Evolutionary conservation across 78 protist genomes (phyloP), one percentile per base, ranked within the genome.

Genomic region (Chrysochromulina tobinii): DNA sequence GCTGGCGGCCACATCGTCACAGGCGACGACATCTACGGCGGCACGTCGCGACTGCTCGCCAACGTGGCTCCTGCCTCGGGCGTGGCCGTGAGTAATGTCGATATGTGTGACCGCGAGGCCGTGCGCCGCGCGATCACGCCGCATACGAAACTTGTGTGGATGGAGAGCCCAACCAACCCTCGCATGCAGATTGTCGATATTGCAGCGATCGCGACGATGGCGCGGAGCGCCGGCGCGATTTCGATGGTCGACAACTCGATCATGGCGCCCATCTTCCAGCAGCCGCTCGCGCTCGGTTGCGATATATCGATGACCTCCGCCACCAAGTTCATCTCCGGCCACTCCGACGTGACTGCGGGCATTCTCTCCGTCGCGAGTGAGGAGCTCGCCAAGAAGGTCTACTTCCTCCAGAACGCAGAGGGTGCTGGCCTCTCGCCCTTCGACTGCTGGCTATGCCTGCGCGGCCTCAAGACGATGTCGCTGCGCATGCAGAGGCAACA

Each of bases 131-230:
- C 73, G 73, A 2, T 51, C 38, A 0, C 53, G 77, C 9, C 15
- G 73, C 15, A 38, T 38, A 92, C 93, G 54, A 55, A 77, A 25
- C 38, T 92, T 55, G 66, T 95, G n/a, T 64, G 38, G 25, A 20
- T 95, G 27, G 96, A 95, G 86, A 55, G 95, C 20, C 96, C 96
- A 1, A 90, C 96, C 9, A 95, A 95, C 72, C 96, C 96, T n/a
- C 53, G 53, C 23, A 48, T 73, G 23, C 53, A 54, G 14, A 59
- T 95, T 27, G n/a, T 85, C 59, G 96, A 94, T 66, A 68, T 94
- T 14, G 61, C 25, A 6, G 94, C 38, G 23, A 48, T 91, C 66
- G 53, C 73, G 54, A 83, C 69, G 17, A 85, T 89, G 6, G 94
- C 66, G 48, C 91, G 51, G 54, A 72, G 27, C n/a, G 0, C 57